Evolutionary conservation across 345 rosid genomes (phyloP).

Genomic region (Gossypium bickii): DNA sequence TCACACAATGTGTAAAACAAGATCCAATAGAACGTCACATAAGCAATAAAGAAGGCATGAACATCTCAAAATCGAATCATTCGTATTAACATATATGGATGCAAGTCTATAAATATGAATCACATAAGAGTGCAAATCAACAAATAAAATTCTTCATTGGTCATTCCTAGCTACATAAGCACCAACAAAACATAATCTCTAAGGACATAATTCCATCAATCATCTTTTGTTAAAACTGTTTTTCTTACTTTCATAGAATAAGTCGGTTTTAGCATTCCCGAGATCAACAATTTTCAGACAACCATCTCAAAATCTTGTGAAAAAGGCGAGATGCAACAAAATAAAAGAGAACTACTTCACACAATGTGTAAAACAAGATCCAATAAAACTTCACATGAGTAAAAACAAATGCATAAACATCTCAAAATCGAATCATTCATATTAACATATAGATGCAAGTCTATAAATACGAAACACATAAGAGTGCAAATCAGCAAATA

Average conservation of each 20-base stretch:
- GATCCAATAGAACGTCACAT: background rate
- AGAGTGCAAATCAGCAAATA: no score
- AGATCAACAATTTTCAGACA: background rate
- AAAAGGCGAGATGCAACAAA: no score
- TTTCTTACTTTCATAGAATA: background rate
- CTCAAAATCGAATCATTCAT: no score
- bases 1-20: background rate
- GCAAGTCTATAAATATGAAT: background rate
- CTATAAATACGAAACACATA: no score
- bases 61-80: background rate
- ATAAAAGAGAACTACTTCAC: no score
- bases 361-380: no score
- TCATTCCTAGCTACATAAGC: background rate
- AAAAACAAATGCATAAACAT: no score
- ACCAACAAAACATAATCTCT: background rate
- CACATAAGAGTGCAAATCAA: background rate
- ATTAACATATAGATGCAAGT: background rate
- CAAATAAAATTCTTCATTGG: background rate
- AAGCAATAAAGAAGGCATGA: background rate
- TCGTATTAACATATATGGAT: background rate
- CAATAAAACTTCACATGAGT: no score
- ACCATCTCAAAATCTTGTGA: no score
- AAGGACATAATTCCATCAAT: background rate
- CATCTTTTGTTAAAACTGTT: background rate
- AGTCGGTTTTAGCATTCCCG: background rate